These are phyloP conservation scores for Fomes fomentarius DNA, from an alignment of 1,284 basidiomycete species.

Conservation along the genomic window DNA sequence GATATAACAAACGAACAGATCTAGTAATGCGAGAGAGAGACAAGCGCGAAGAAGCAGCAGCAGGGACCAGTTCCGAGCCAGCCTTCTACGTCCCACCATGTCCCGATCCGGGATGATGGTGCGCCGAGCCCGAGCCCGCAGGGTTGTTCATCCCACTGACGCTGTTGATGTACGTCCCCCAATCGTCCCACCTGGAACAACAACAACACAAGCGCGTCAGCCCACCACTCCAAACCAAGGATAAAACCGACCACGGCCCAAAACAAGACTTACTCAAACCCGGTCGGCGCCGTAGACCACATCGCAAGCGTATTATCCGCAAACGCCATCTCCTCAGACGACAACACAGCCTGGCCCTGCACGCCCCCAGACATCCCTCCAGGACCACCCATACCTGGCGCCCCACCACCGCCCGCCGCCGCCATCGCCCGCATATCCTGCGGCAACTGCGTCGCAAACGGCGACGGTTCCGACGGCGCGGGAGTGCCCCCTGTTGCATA, in stretches of 20 bases:
- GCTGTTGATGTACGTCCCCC: constrained; percentile 32
- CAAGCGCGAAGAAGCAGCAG: not conserved
- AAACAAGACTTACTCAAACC: constrained; percentile 34
- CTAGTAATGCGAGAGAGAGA: not conserved
- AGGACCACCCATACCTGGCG: not conserved
- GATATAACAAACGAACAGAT: too few relatives aligned
- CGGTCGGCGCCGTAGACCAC: constrained; percentile 38
- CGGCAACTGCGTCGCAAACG: constrained; percentile 8
- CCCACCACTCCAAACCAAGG: not conserved
- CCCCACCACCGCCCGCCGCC: not conserved
- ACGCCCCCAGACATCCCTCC: constrained; percentile 1
- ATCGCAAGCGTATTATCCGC: constrained; percentile 33
- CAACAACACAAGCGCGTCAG: not conserved
- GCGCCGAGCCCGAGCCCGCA: too few relatives aligned
- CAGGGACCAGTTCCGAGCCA: not conserved
- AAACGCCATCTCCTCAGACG: constrained; percentile 30
- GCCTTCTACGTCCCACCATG: not conserved
- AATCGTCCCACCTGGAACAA: constrained; percentile 29
- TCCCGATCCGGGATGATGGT: constrained; percentile 2
- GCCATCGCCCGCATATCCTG: constrained; percentile 12
- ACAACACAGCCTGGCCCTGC: not conserved
- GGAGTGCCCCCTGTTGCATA: constrained; percentile 4
- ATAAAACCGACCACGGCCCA: not conserved
- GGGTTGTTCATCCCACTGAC: constrained; percentile 25
- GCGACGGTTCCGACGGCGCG: constrained; percentile 2